Evolutionary conservation across 1,284 basidiomycete genomes (phyloP).

Genomic region (Amylostereum areolatum): DNA sequence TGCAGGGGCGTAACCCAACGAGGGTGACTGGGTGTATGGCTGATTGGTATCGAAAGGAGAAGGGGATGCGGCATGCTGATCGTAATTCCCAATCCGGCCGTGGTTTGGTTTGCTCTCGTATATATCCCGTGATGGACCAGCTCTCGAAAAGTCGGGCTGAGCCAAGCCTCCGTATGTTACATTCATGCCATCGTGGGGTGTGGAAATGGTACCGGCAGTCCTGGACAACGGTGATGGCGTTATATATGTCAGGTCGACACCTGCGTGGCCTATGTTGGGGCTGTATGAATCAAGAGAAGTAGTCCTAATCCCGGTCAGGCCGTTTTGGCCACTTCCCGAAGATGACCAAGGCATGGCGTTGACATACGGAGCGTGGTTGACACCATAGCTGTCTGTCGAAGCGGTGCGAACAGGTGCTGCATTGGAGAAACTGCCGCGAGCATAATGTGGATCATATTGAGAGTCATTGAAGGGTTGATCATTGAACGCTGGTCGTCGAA

Average conservation of each 20-base stretch:
- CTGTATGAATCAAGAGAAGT: not conserved
- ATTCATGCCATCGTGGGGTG: too few relatives aligned
- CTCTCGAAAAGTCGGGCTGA: too few relatives aligned
- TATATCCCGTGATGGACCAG: too few relatives aligned
- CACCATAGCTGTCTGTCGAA: slow-evolving; percentile 38
- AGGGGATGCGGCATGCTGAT: not conserved
- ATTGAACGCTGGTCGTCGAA: slow-evolving; percentile 5
- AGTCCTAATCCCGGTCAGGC: not conserved
- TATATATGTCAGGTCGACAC: too few relatives aligned
- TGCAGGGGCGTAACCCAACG: slow-evolving; percentile 21
- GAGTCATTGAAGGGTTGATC: slow-evolving; percentile 8
- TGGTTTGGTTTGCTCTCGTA: too few relatives aligned
- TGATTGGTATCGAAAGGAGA: slow-evolving; percentile 23
- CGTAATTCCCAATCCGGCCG: too few relatives aligned
- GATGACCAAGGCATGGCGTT: not conserved
- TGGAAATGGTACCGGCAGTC: too few relatives aligned
- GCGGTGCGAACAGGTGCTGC: slow-evolving; percentile 25
- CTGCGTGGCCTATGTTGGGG: too few relatives aligned
- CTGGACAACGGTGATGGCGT: too few relatives aligned
- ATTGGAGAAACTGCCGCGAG: slow-evolving; percentile 5
- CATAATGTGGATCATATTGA: slow-evolving; percentile 9
- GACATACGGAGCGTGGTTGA: not conserved
- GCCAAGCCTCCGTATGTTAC: too few relatives aligned
- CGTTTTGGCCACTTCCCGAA: not conserved
- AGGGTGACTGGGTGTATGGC: slow-evolving; percentile 22